These are phyloP conservation scores for Alternaria gaisen DNA, from an alignment of 2,329 filamentous ascomycete species.

Conservation along the genomic window DNA sequence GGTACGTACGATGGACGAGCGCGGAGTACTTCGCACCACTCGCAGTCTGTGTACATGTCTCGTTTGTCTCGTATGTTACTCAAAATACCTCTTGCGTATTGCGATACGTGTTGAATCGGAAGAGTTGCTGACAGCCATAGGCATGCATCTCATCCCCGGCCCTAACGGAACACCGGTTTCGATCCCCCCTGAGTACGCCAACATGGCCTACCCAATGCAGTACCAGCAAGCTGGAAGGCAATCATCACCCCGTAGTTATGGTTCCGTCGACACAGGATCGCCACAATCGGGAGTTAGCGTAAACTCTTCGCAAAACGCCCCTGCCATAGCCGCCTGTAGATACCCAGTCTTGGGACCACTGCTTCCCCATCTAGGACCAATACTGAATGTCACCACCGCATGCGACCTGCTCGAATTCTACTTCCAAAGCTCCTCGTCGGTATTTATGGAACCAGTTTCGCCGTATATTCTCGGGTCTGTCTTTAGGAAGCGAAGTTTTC, in stretches of 20 bases:
- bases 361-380: constrained; percentile 78
- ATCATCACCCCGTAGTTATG: constrained; percentile 47
- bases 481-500: constrained; percentile 86
- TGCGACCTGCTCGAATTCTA: constrained; percentile 92
- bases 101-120: neutral
- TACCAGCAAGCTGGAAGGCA: constrained; percentile 40
- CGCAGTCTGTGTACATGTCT: constrained; percentile 4
- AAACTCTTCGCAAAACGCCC: constrained; percentile 45
- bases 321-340: constrained; percentile 54
- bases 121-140: constrained; percentile 12
- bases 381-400: constrained; percentile 80
- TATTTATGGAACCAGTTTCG: constrained; percentile 86
- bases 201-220: constrained; percentile 46
- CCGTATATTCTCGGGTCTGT: constrained; percentile 89
- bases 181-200: constrained; percentile 42
- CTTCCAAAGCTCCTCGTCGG: constrained; percentile 87
- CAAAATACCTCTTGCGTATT: neutral
- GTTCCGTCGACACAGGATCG: constrained; percentile 48
- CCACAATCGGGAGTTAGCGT: constrained; percentile 48
- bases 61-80: constrained; percentile 1
- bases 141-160: constrained; percentile 47
- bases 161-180: constrained; percentile 36
- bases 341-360: constrained; percentile 88
- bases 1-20: constrained; percentile 17
- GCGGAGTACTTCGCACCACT: neutral